Conservation (phyloP, 2,329 filamentous ascomycete species). For the Leptographium wingfieldii region DNA sequence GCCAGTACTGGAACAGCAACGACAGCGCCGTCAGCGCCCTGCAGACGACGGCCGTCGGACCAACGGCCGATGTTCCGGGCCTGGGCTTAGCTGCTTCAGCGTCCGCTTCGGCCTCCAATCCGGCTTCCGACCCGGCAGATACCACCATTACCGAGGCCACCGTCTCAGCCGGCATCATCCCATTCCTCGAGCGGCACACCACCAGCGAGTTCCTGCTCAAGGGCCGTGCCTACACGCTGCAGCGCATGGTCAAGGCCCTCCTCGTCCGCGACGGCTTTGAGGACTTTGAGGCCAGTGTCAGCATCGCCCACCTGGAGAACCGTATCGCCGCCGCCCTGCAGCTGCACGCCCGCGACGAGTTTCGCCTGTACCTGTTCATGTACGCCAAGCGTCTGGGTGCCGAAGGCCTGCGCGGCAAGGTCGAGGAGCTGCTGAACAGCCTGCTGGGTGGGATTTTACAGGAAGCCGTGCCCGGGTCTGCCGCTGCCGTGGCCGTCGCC, state of each 20-base stretch:
- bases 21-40: slow-evolving; percentile 78
- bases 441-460: slow-evolving; percentile 61
- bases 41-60: slow-evolving; percentile 55
- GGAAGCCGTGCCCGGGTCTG: slow-evolving; percentile 32
- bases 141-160: slow-evolving; percentile 56
- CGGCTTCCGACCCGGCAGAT: neutral
- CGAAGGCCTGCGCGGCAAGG: slow-evolving; percentile 75
- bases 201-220: slow-evolving; percentile 87
- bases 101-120: neutral
- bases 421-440: slow-evolving; percentile 79
- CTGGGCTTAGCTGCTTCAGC: slow-evolving; percentile 23
- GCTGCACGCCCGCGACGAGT: slow-evolving; percentile 79
- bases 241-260: slow-evolving; percentile 80
- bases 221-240: slow-evolving; percentile 80
- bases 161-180: slow-evolving; percentile 84
- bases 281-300: slow-evolving; percentile 79
- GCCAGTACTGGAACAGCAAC: slow-evolving; percentile 97
- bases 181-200: slow-evolving; percentile 84
- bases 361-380: slow-evolving; percentile 91
- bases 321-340: slow-evolving; percentile 80
- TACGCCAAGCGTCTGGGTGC: slow-evolving; percentile 92
- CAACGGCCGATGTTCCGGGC: slow-evolving; percentile 28
- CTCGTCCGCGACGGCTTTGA: slow-evolving; percentile 86
- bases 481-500: neutral
- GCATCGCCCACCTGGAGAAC: slow-evolving; percentile 90